These are phyloP conservation scores for Leptographium flavum DNA, from an alignment of 2,329 filamentous ascomycete genomes.

Conservation along the genomic window DNA sequence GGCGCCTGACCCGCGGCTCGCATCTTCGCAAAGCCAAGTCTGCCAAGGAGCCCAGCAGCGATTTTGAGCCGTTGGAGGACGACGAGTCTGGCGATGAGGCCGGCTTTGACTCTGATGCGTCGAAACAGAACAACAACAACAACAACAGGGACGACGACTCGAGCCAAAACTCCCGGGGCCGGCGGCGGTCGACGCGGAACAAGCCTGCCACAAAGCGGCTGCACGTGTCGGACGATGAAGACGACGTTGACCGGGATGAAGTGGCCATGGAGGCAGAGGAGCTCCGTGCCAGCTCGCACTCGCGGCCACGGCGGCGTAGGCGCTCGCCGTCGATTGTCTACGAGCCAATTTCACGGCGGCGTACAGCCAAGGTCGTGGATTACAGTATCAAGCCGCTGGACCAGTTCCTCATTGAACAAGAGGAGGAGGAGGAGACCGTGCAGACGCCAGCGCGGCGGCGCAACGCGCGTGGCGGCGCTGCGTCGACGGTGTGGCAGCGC, in stretches of 20 bases:
- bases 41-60: slow-evolving; percentile 40
- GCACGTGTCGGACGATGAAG: slow-evolving; percentile 43
- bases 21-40: slow-evolving; percentile 29
- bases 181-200: slow-evolving; percentile 21
- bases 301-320: slow-evolving; percentile 32
- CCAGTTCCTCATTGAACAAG: slow-evolving; percentile 57
- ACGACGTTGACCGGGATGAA: slow-evolving; percentile 47
- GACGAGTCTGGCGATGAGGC: slow-evolving; percentile 44
- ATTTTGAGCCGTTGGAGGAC: slow-evolving; percentile 46
- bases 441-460: slow-evolving; percentile 56
- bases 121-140: slow-evolving; percentile 12
- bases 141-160: slow-evolving; percentile 25
- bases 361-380: slow-evolving; percentile 55
- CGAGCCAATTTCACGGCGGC: slow-evolving; percentile 37
- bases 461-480: slow-evolving; percentile 46
- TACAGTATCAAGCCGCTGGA: slow-evolving; percentile 77
- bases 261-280: slow-evolving; percentile 52
- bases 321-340: slow-evolving; percentile 45
- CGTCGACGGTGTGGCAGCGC: slow-evolving; percentile 52
- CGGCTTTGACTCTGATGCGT: slow-evolving; percentile 20
- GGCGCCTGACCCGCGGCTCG: slow-evolving; percentile 33
- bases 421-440: slow-evolving; percentile 52
- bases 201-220: slow-evolving; percentile 27
- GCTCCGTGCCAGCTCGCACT: slow-evolving; percentile 38
- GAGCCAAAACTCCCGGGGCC: slow-evolving; percentile 36